A percentile compares a stretch with the other conserved stretches of the same genome.
Conservation (phyloP, 768 basidiomycete genomes). For the Xerocomellus chrysenteron region DNA sequence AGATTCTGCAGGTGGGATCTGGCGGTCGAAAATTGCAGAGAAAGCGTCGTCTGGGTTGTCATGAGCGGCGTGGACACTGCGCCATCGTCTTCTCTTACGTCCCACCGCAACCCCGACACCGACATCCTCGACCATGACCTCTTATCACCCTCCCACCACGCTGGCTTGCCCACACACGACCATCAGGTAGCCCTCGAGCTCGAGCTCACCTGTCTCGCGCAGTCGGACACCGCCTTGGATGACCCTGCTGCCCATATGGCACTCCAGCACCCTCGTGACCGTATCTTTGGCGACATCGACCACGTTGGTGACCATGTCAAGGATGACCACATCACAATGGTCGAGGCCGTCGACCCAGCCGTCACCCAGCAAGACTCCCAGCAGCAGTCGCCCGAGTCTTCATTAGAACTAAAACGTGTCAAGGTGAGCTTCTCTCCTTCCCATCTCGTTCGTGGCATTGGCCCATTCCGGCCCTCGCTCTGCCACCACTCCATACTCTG, state of each 20-base stretch:
- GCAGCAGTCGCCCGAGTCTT: conserved; percentile 61
- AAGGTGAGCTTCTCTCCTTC: conserved; percentile 51
- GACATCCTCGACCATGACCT: conserved; percentile 35
- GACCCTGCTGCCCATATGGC: conserved; percentile 28
- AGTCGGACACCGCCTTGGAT: conserved; percentile 27
- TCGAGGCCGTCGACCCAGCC: conserved; percentile 38
- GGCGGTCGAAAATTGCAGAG: conserved; percentile 18
- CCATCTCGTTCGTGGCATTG: conserved; percentile 14
- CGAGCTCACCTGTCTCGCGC: conserved; percentile 28
- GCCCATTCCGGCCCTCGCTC: conserved; percentile 16
- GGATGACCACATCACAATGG: conserved; percentile 32
- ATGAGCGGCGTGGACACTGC: conserved; percentile 46
- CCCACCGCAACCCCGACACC: conserved; percentile 28
- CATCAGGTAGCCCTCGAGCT: conserved; percentile 33
- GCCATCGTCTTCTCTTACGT: conserved; percentile 29
- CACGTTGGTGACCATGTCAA: conserved; percentile 35
- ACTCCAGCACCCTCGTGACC: conserved; percentile 32
- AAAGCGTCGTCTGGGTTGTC: conserved; percentile 28
- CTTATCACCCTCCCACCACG: conserved; percentile 33
- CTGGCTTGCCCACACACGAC: conserved; percentile 28
- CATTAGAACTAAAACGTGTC: conserved; percentile 82
- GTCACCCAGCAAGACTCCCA: conserved; percentile 53
- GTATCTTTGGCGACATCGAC: conserved; percentile 33
- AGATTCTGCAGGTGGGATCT: conserved; percentile 20
- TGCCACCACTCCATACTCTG: conserved; percentile 16